phyloP scores from a whole-genome alignment of 306 rosid species.

The Comarum palustre region DNA sequence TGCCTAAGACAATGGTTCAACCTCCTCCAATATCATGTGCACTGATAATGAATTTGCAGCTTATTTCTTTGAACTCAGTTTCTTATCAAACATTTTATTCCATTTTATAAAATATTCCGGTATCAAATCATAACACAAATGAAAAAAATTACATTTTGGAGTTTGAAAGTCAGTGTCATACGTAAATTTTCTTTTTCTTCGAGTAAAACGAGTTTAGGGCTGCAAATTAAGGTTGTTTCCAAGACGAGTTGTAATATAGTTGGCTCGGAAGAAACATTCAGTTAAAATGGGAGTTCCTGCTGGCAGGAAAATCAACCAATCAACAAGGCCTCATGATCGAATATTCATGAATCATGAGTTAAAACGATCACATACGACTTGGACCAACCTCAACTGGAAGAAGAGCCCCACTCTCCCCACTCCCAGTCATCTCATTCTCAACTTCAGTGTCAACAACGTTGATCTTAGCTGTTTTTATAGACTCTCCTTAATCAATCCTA shows the following conservation, averaged over 20 bases:
- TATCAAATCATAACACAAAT: no score
- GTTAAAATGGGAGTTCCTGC: not conserved
- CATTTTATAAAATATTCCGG: no score
- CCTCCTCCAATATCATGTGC: no score
- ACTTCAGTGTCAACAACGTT: not conserved
- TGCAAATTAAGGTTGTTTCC: no score
- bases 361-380: not conserved
- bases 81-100: no score
- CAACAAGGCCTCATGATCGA: conserved; percentile 3
- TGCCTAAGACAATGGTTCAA: not conserved
- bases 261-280: not conserved
- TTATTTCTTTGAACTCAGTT: no score
- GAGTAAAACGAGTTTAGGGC: no score
- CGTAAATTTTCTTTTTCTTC: no score
- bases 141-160: not conserved
- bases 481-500: not conserved
- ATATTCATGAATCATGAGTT: not conserved
- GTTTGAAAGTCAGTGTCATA: not conserved
- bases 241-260: no score
- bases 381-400: not conserved
- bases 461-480: not conserved
- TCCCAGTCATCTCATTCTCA: not conserved
- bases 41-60: no score
- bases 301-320: not conserved
- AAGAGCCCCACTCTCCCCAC: not conserved